These are phyloP conservation scores for Mucor mucedo DNA, from an alignment of 371 early-diverging fungal genomes.

Conservation along the genomic window DNA sequence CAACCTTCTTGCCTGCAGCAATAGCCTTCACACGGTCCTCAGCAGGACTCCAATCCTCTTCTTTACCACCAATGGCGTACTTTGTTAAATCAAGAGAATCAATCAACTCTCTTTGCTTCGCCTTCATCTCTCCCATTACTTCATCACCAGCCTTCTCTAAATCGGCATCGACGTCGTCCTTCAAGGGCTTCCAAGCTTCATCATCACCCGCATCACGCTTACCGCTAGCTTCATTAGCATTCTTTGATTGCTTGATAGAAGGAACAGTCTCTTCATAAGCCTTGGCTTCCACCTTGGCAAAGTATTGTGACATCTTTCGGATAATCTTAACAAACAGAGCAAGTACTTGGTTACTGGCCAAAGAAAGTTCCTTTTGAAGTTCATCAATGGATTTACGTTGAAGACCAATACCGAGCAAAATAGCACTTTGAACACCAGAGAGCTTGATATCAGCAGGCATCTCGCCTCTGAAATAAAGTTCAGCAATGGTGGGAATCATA, in stretches of 20 bases:
- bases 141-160: conserved; percentile 81
- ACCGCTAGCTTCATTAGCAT: conserved; percentile 27
- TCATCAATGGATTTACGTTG: conserved; percentile 92
- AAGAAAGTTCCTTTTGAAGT: conserved; percentile 81
- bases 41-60: conserved; percentile 74
- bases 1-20: conserved; percentile 42
- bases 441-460: conserved; percentile 66
- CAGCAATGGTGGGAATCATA: conserved; percentile 83
- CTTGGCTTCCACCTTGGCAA: conserved; percentile 61
- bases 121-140: conserved; percentile 63
- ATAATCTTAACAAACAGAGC: conserved; percentile 93
- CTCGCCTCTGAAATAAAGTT: conserved; percentile 75
- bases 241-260: conserved; percentile 18
- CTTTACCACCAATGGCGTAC: conserved; percentile 77
- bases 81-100: conserved; percentile 77
- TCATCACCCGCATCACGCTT: conserved; percentile 77
- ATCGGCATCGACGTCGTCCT: conserved; percentile 77
- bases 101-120: conserved; percentile 86
- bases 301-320: conserved; percentile 74
- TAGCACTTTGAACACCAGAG: conserved; percentile 86
- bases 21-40: conserved; percentile 61
- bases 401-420: conserved; percentile 87
- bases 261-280: conserved; percentile 44
- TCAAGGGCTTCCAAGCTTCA: conserved; percentile 85
- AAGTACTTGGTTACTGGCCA: conserved; percentile 86